Evolutionary conservation across 495 filamentous ascomycete genomes (phyloP).

Genomic region (Penicillium waksmanii): DNA sequence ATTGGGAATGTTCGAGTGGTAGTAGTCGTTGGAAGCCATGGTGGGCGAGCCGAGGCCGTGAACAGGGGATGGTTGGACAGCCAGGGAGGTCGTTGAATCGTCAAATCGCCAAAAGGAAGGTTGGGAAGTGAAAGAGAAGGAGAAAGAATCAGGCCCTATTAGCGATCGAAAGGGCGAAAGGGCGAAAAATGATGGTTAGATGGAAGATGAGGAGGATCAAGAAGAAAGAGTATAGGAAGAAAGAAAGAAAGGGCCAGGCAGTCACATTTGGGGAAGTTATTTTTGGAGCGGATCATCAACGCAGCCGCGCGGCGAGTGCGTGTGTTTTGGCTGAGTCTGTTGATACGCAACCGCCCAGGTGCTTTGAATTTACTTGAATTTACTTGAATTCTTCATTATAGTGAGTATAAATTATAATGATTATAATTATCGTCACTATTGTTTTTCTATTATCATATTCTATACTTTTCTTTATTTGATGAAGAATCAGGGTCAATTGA

Average conservation of each 20-base stretch:
- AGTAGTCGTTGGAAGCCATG: slow-evolving; percentile 88
- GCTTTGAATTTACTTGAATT: not conserved
- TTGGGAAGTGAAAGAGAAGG: not conserved
- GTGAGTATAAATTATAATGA: not conserved
- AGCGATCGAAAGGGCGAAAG: slow-evolving; percentile 5
- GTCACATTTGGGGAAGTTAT: slow-evolving; percentile 31
- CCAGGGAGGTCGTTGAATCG: slow-evolving; percentile 7
- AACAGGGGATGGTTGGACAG: not conserved
- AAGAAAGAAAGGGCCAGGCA: slow-evolving; percentile 21
- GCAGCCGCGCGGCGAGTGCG: slow-evolving; percentile 31
- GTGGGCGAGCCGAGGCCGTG: slow-evolving; percentile 30
- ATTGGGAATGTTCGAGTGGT: slow-evolving; percentile 53
- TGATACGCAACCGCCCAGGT: not conserved
- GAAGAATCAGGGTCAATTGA: too few relatives aligned
- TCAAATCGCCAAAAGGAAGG: not conserved
- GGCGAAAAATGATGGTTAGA: slow-evolving; percentile 2
- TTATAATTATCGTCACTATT: too few relatives aligned
- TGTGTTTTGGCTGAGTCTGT: not conserved
- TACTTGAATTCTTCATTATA: not conserved
- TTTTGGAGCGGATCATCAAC: slow-evolving; percentile 33
- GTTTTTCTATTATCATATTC: too few relatives aligned
- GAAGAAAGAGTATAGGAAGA: slow-evolving; percentile 13
- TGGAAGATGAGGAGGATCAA: slow-evolving; percentile 2
- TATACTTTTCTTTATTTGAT: too few relatives aligned
- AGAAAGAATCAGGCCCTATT: not conserved